Evolutionary conservation across 2,329 filamentous ascomycete genomes (phyloP), one percentile per base, ranked within the genome.

Genomic region (Cladorrhinum sp.): DNA sequence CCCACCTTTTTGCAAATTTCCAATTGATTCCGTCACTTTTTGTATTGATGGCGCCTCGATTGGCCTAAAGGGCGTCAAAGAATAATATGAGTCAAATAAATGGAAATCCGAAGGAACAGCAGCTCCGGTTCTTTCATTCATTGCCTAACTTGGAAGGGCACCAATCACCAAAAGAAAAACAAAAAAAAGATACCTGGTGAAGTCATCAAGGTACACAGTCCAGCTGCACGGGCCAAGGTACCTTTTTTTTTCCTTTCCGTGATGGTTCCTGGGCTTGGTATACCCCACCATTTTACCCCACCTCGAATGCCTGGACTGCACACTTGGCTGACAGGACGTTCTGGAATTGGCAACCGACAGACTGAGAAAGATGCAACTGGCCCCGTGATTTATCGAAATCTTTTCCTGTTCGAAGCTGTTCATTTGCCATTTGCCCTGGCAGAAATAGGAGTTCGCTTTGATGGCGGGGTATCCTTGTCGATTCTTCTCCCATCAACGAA

Each of bases 271-370:
- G 49, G 54, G 16, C 54, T 26, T 51, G 54, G 21, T 28, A 10
- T 57, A 55, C 59, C 59, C 54, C 59, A 61, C 59, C 59, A 57
- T 52, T n/a, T n/a, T 60, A 26, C 59, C 55, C 54, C 59, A 60
- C 59, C 59, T 23, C 33, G 20, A 7, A 54, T 26, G 54, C 58
- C 48, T 48, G 56, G 39, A 28, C n/a, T n/a, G n/a, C n/a, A 21
- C 42, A 46, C 26, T 36, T 54, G 57, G 36, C 57, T 30, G 57
- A 28, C 50, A 59, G 36, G 49, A 53, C 14, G 49, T 48, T 53
- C 57, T 59, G 49, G 57, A 58, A 52, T 52, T 39, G 57, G 30
- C 36, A 46, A 46, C 16, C 10, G n/a, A 14, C 36, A 7, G 42
- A 4, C 3, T 4, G n/a, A 24, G 46, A 46, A 42, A 21, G 30